Conservation (phyloP, 164 flowering plant genomes). For the Akebia trifoliata region DNA sequence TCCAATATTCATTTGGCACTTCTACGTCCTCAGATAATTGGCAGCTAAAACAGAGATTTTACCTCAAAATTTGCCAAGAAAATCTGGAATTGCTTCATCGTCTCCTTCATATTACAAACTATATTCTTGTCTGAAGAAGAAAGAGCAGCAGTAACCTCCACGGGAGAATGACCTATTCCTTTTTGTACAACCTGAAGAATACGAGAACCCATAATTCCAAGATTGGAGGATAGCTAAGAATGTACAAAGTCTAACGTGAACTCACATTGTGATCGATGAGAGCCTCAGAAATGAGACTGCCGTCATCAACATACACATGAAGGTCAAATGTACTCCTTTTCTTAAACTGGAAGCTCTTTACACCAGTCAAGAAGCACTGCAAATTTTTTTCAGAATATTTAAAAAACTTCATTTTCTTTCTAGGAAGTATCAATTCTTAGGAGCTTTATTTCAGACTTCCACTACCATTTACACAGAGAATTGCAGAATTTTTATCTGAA, state of each 20-base stretch:
- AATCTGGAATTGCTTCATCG: slow-evolving; percentile 49
- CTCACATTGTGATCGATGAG: slow-evolving; percentile 75
- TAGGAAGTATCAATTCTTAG: not conserved
- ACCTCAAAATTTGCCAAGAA: slow-evolving; percentile 85
- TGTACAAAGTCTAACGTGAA: slow-evolving; percentile 5
- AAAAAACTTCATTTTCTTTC: not conserved
- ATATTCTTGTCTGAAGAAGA: slow-evolving; percentile 43
- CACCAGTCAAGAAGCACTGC: slow-evolving; percentile 90
- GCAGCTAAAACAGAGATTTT: not conserved
- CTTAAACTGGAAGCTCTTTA: slow-evolving; percentile 69
- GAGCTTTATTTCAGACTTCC: not conserved
- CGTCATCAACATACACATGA: slow-evolving; percentile 80
- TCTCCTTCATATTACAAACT: slow-evolving; percentile 57
- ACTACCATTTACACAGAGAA: slow-evolving; percentile 1
- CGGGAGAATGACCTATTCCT: slow-evolving; percentile 60
- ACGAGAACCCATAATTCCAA: not conserved
- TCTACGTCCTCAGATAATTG: not conserved
- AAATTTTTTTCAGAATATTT: slow-evolving; percentile 11
- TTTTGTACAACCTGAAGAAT: slow-evolving; percentile 64
- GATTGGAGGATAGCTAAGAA: not conserved
- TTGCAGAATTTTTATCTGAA: no score
- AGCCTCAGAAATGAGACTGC: slow-evolving; percentile 86
- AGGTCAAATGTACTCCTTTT: slow-evolving; percentile 57
- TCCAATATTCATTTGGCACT: no score
- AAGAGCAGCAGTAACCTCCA: slow-evolving; percentile 69